Evolutionary conservation across 2,329 filamentous ascomycete species (phyloP), one percentile per base, ranked within the genome.

Genomic region (Laburnicola sp.): DNA sequence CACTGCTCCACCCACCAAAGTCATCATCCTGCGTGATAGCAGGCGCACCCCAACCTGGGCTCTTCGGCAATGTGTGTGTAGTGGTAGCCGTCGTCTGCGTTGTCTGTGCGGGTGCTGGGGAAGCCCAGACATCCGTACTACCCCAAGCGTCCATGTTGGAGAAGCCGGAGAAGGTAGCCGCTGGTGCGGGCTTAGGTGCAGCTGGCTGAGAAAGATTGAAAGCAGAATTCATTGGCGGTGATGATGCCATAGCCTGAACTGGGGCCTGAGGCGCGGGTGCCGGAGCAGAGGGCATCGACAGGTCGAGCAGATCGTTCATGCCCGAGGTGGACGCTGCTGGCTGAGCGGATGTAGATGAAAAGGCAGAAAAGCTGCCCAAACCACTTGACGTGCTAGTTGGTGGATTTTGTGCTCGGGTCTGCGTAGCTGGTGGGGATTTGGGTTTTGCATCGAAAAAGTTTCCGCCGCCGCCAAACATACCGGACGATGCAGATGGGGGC

Each of bases 1-100:
- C 84, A 68, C 90, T 95, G 41, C 89, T 86, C 93, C 93, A 97
- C 9, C 93, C 92, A 21, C 93, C 93, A 76, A 97, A 97, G 68
- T 97, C 93, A 73, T 97, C 93, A 64, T 97, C 93, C 0, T 89
- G 88, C 31, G 88, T 82, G 2, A 96, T 88, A 16, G 72, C 69
- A 1, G 68, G 70, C 46, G 69, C 87, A 23, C 87, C 86, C 59
- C 81, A 81, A 1, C 83, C 80, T 27, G 83, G 72, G 43, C 51
- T 77, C 71, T 68, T 79, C 57, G 59, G 76, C 63, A 59, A 75
- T 53, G 62, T 76, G 68, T 75, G 76, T 1, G 71, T 63, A 6
- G 72, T 41, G 11, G 68, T 61, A 4, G 73, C 62, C 6, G 72
- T 64, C 10, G 74, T 56, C 28, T 68, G 62, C 9, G 70, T 60